These are phyloP conservation scores for Xylaria sp. DNA, from an alignment of 2,329 filamentous ascomycete genomes.

Conservation along the genomic window DNA sequence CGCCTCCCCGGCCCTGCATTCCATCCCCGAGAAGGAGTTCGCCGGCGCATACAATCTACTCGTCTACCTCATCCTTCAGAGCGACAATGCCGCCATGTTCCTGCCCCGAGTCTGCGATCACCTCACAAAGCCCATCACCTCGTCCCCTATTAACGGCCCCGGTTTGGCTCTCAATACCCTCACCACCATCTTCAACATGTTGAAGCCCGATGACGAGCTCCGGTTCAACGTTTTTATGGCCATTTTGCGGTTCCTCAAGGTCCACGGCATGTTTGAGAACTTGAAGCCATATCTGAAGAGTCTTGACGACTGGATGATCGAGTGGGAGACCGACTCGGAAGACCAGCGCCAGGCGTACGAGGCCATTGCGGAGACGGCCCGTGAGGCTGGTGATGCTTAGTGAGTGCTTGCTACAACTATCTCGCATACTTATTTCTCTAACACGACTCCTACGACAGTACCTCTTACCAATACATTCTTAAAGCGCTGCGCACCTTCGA, in stretches of 20 bases:
- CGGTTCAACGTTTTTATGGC: conserved; percentile 92
- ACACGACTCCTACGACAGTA: conserved; percentile 50
- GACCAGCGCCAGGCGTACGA: conserved; percentile 87
- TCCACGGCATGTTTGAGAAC: conserved; percentile 80
- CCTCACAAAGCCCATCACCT: conserved; percentile 85
- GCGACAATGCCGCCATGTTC: conserved; percentile 84
- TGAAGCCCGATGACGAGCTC: conserved; percentile 78
- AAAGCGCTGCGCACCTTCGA: conserved; percentile 71
- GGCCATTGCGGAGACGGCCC: conserved; percentile 81
- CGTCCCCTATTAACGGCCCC: conserved; percentile 85
- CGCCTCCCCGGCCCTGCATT: conserved; percentile 80
- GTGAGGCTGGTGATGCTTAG: conserved; percentile 80
- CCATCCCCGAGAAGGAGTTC: conserved; percentile 94
- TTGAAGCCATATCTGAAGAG: conserved; percentile 85
- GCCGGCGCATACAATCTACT: conserved; percentile 96
- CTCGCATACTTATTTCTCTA: conserved; percentile 26
- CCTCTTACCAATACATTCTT: conserved; percentile 74
- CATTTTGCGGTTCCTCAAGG: conserved; percentile 84
- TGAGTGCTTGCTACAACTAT: conserved; percentile 56
- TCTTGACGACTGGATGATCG: conserved; percentile 81
- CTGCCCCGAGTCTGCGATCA: conserved; percentile 89
- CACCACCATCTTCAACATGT: conserved; percentile 95
- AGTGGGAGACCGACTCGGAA: conserved; percentile 85
- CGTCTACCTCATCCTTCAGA: conserved; percentile 90
- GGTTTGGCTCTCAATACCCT: conserved; percentile 89